phyloP scores from a whole-genome alignment of 441 rosid species.

The Syzygium malaccense region DNA sequence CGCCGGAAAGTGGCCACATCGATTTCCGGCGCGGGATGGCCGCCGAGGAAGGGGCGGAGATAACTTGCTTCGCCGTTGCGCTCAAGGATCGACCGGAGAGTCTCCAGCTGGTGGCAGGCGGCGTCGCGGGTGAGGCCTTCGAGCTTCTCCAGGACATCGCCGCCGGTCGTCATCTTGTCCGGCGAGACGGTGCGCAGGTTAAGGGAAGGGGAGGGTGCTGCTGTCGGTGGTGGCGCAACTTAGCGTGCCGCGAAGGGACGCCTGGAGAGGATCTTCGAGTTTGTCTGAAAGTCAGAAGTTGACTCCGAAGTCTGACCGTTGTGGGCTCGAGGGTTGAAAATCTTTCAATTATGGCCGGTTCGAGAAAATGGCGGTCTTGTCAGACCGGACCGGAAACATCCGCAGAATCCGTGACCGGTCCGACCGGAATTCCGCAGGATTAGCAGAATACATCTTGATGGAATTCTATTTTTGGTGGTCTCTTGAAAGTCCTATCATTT shows the following conservation, averaged over 20 bases:
- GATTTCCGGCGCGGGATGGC: neutral
- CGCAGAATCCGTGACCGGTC: neutral
- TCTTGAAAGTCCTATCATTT: neutral
- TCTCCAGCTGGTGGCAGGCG: constrained; percentile 20
- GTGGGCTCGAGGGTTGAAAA: neutral
- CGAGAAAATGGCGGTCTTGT: neutral
- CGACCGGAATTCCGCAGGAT: neutral
- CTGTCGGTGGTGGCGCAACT: neutral
- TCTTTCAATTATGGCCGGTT: neutral
- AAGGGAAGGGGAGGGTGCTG: neutral
- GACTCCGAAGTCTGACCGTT: neutral
- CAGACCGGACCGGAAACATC: neutral
- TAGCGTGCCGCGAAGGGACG: neutral
- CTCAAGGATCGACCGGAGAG: constrained; percentile 33
- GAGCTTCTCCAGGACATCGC: constrained; percentile 19
- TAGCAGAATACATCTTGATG: neutral
- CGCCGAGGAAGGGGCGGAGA: constrained; percentile 24
- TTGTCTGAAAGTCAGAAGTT: neutral
- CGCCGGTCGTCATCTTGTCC: constrained; percentile 9
- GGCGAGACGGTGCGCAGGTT: neutral
- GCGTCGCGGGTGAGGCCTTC: constrained; percentile 30
- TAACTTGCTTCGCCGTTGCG: constrained; percentile 26
- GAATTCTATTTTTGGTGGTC: neutral
- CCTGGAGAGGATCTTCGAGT: neutral
- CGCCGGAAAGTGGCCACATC: constrained; percentile 22